phyloP scores from a whole-genome alignment of 23 red algal species.

The Pyropia yezoensis region DNA sequence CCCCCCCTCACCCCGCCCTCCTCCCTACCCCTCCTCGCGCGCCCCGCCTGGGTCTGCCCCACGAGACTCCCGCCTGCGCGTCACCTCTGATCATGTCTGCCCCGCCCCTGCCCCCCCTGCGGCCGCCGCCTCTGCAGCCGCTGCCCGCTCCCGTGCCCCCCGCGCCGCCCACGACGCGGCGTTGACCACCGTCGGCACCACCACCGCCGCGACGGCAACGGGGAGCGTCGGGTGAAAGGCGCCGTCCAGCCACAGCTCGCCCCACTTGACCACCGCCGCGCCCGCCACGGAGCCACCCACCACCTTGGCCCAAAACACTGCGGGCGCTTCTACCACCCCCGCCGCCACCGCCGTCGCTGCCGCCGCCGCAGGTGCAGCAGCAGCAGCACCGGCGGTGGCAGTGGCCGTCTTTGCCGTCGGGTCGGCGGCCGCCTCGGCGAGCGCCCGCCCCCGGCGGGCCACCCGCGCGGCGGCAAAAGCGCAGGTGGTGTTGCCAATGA shows the following conservation, averaged over 20 bases:
- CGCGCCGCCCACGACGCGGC: slow-evolving; percentile 52
- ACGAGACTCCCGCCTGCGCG: too few species aligned
- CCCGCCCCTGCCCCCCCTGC: too few species aligned
- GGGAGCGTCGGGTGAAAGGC: slow-evolving; percentile 28
- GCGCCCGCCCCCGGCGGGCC: background rate
- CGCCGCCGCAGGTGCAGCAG: background rate
- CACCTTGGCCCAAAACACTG: slow-evolving; percentile 21
- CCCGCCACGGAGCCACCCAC: slow-evolving; percentile 19
- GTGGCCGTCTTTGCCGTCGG: background rate
- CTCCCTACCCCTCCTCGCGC: too few species aligned
- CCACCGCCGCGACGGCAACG: slow-evolving; percentile 24
- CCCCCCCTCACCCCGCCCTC: too few species aligned
- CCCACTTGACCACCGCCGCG: slow-evolving; percentile 61
- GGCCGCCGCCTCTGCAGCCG: too few species aligned
- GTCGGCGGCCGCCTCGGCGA: background rate
- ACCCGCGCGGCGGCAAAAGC: slow-evolving; percentile 39
- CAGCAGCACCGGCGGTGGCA: background rate
- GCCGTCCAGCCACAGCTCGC: slow-evolving; percentile 22
- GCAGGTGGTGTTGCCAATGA: slow-evolving; percentile 48
- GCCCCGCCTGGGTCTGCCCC: too few species aligned
- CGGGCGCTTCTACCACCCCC: background rate
- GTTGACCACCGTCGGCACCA: slow-evolving; percentile 53
- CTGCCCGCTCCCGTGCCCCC: background rate
- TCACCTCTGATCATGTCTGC: too few species aligned
- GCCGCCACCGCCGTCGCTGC: slow-evolving; percentile 25